A percentile compares a stretch with the other conserved stretches of the same genome.
phyloP scores from a whole-genome alignment of 352 stramenopile species.

The Phytophthora lateralis region DNA sequence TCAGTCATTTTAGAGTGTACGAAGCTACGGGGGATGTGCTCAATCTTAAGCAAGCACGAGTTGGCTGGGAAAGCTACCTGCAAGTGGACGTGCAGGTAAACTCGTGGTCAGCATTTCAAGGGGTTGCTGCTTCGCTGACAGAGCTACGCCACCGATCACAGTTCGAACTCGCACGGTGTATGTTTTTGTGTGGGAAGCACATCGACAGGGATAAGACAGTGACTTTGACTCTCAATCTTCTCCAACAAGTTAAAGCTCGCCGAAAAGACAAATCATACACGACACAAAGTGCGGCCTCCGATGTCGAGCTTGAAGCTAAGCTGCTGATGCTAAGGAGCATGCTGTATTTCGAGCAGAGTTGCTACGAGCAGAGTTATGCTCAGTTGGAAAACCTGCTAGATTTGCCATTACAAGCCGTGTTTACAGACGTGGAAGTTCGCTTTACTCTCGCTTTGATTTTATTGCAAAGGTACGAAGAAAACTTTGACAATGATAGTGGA shows the following conservation, averaged over 20 bases:
- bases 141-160: slow-evolving; percentile 35
- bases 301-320: slow-evolving; percentile 20
- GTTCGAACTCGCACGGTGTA: slow-evolving; percentile 43
- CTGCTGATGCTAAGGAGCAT: slow-evolving; percentile 53
- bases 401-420: slow-evolving; percentile 11
- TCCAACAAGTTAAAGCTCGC: slow-evolving; percentile 10
- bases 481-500: not conserved
- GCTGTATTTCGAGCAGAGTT: slow-evolving; percentile 42
- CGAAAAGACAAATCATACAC: not conserved
- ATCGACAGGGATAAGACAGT: slow-evolving; percentile 31
- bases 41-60: slow-evolving; percentile 46
- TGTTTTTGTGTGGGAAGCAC: slow-evolving; percentile 42
- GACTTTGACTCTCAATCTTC: slow-evolving; percentile 22
- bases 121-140: slow-evolving; percentile 8
- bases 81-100: slow-evolving; percentile 14
- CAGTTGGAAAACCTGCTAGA: slow-evolving; percentile 33
- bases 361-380: slow-evolving; percentile 19
- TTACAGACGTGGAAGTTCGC: slow-evolving; percentile 42
- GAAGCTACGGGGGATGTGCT: slow-evolving; percentile 50
- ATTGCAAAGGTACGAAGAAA: slow-evolving; percentile 24
- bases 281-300: not conserved
- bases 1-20: slow-evolving; percentile 58
- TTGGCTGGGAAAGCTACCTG: slow-evolving; percentile 54
- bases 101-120: slow-evolving; percentile 23
- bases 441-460: slow-evolving; percentile 41